phyloP scores from a whole-genome alignment of 768 basidiomycete species.

The Lyophyllum atratum region DNA sequence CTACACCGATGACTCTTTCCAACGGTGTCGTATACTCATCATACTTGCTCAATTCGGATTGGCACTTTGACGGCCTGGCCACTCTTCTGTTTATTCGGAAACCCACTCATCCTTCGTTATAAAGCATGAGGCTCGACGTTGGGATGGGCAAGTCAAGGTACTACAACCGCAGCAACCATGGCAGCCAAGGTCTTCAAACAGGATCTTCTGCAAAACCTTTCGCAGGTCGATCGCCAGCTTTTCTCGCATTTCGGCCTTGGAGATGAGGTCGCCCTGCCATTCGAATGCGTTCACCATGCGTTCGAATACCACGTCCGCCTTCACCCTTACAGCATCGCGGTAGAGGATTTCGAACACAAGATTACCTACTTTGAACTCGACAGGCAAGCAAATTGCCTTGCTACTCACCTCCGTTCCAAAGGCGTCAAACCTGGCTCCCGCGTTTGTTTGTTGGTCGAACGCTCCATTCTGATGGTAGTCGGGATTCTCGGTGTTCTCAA shows the following conservation, averaged over 20 bases:
- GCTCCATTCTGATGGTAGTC: conserved; percentile 53
- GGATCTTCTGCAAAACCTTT: conserved; percentile 21
- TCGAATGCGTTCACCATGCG: conserved; percentile 54
- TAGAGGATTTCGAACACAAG: conserved; percentile 45
- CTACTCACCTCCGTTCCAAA: conserved; percentile 38
- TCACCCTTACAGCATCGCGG: conserved; percentile 44
- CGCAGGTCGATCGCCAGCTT: conserved; percentile 38
- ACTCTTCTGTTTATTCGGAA: neutral
- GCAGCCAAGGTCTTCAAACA: neutral
- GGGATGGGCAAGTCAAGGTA: neutral
- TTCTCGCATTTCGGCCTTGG: conserved; percentile 50
- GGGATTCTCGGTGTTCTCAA: conserved; percentile 56
- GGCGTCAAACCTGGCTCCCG: conserved; percentile 49
- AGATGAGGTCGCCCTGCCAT: conserved; percentile 34
- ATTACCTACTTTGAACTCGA: conserved; percentile 56
- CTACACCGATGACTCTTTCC: neutral
- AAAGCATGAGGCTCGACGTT: neutral
- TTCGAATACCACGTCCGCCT: conserved; percentile 44
- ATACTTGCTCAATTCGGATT: neutral
- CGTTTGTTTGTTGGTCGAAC: conserved; percentile 53
- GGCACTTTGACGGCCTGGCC: neutral
- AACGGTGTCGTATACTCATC: neutral
- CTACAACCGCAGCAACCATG: neutral
- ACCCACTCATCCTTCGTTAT: neutral
- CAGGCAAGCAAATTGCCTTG: conserved; percentile 44